A percentile compares a stretch with the other conserved stretches of the same genome.
phyloP scores from a whole-genome alignment of 306 rosid genomes.

The Pueraria montana region DNA sequence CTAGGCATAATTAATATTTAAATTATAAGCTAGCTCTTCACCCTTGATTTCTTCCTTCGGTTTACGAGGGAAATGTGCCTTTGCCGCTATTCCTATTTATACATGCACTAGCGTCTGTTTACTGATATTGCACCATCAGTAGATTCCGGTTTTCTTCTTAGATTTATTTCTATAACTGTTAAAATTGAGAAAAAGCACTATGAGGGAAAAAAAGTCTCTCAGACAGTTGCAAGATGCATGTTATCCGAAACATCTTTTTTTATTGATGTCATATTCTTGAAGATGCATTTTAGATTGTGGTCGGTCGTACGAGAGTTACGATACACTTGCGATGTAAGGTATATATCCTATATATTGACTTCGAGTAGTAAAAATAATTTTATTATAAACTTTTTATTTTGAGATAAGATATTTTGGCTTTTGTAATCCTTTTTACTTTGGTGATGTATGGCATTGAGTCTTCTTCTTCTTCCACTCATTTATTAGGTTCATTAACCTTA shows the following conservation, averaged over 20 bases:
- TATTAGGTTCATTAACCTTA: too few relatives aligned
- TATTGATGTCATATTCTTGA: too few relatives aligned
- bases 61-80: not conserved
- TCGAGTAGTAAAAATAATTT: too few relatives aligned
- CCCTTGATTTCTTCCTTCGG: not conserved
- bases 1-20: slow-evolving; percentile 5
- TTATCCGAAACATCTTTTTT: not conserved
- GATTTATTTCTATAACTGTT: not conserved
- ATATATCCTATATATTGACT: too few relatives aligned
- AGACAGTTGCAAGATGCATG: not conserved
- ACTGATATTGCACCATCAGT: not conserved
- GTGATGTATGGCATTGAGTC: too few relatives aligned
- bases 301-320: too few relatives aligned
- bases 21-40: not conserved
- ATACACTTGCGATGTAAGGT: too few relatives aligned
- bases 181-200: not conserved
- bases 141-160: not conserved
- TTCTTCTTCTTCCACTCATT: too few relatives aligned
- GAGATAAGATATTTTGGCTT: too few relatives aligned
- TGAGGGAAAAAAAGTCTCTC: not conserved
- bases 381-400: too few relatives aligned
- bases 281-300: too few relatives aligned
- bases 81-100: not conserved
- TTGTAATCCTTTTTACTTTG: too few relatives aligned
- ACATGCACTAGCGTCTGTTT: not conserved